Evolutionary conservation across 1,284 basidiomycete species (phyloP), one percentile per base, ranked within the genome.

Genomic region (Fistulinella cinereoalba): DNA sequence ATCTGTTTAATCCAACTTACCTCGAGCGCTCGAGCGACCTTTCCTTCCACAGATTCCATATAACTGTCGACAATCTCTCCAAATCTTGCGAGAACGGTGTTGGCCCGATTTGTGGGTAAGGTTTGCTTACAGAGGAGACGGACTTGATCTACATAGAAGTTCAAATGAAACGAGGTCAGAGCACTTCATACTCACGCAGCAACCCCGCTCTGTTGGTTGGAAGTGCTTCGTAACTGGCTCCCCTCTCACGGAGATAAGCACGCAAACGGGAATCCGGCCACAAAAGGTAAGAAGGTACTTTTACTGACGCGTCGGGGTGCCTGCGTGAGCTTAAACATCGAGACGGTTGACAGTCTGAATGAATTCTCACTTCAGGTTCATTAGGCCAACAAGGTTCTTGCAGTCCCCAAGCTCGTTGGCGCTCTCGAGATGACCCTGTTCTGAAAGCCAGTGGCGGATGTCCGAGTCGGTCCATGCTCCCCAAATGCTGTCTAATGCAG

Each of bases 201-300:
- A 94, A 76, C 16, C 81, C 83, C 7, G 85, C 80, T 38, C 91
- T 81, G 12, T 65, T 65, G 1, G 75, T 76, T 0, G 84, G 85
- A 36, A 88, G 71, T 47, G 76, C 73, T 16, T 75, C 73, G 58
- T 93, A 89, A 52, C 77, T 73, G 31, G 92, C 58, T 41, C 86
- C 86, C 50, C 79, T 77, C 60, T 86, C 80, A 48, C 89, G 79
- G 24, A 94, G 76, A 65, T 85, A 92, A 1, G 88, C 89, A 44
- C 92, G 85, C 25, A 95, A 79, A 37, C 91, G 80, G 3, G 92
- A 88, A 58, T 94, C 91, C 13, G 92, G 90, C 92, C 92, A 95
- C n/a, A 79, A 76, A 41, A 93, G 72, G 66, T 92, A 93, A 1
- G 79, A 71, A 4, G 81, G 76, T 7, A 74, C 70, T 31, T 71